Evolutionary conservation across 495 filamentous ascomycete species (phyloP), one percentile per base, ranked within the genome.

Genomic region (Penicillium ucsense): DNA sequence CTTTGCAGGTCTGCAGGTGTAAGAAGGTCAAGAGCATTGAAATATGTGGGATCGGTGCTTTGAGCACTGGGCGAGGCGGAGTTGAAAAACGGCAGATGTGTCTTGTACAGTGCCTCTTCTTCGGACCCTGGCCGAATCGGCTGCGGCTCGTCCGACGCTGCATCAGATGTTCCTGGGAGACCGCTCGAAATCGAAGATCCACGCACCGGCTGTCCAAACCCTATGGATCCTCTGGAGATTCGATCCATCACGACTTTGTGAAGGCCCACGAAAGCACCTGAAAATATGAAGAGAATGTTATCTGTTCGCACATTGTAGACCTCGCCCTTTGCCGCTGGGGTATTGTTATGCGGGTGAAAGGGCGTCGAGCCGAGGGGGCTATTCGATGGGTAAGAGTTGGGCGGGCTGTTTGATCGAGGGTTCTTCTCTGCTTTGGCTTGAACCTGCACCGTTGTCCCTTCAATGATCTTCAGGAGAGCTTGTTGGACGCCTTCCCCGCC

Each of bases 281-380:
- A 90, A 64, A 89, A 95, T 40, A 98, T 85, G 63, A 98, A 98
- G 11, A 98, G 77, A 47, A 98, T 98, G 53, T 95, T 95, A 48
- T 89, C 87, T 0, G 92, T 98, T 52, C 89, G 85, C 38, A 98
- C 80, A 45, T 86, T 94, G 68, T 85, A 96, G 9, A 86, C 79
- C 59, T 97, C 92, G 6, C 82, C 80, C 63, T 94, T 95, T 1
- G 71, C 68, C 5, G 75, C 59, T 53, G 68, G 59, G 28, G 54
- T 62, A n/a, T 63, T 59, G 12, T 60, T 62, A 27, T 68, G 62
- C 8, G 70, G 59, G 28, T 68, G 61, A 20, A 66, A 68, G 8
- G 68, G 60, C 6, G 65, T 60, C 27, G 71, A 71, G 8, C 71
- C 71, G 10, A 78, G 53, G 5, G 76, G 72, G 41, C 66, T 73